Evolutionary conservation across 2,329 filamentous ascomycete genomes (phyloP), one percentile per base, ranked within the genome.

Genomic region (Colletotrichum sp.): DNA sequence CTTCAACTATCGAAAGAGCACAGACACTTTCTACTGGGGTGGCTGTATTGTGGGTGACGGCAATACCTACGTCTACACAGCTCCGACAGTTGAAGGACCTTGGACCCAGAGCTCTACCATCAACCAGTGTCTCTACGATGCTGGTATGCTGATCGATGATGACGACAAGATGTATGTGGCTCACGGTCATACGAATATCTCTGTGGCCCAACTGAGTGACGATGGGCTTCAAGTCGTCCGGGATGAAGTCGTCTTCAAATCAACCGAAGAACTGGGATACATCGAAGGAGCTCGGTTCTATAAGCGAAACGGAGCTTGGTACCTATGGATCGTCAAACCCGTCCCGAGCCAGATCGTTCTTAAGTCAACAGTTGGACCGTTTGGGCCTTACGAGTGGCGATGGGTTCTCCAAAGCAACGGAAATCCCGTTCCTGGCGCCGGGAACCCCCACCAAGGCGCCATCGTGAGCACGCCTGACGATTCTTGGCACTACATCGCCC

Each of bases 331-430:
- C n/a, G 44, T 49, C n/a, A 22, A 22, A 9, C 44, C 44, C 0
- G 44, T 49, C 44, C 44, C 44, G 8, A 49, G 44, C 44, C 44
- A 49, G 44, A 49, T 49, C 44, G 44, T 49, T 1, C 44, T 49
- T 6, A 49, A 49, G 44, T 49, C 44, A 1, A 49, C 44, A 22
- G 44, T 22, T 22, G 44, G 44, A 22, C 44, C 44, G 6, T 49
- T 49, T 22, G 44, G 44, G 11, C 44, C 44, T 8, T 49, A 49
- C 6, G 44, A 49, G 44, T 49, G 44, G 44, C 7, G 44, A 22
- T 49, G 44, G 44, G 44, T 49, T 49, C 44, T 49, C 11, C 44
- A 49, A 49, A 49, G 44, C 44, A 49, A 49, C n/a, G 44, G 44
- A 22, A 22, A 22, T 49, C 44, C n/a, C n/a, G 44, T 49, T 22